Evolutionary conservation across 1,284 basidiomycete genomes (phyloP), one percentile per base, ranked within the genome.

Genomic region (Apiotrichum sp.): DNA sequence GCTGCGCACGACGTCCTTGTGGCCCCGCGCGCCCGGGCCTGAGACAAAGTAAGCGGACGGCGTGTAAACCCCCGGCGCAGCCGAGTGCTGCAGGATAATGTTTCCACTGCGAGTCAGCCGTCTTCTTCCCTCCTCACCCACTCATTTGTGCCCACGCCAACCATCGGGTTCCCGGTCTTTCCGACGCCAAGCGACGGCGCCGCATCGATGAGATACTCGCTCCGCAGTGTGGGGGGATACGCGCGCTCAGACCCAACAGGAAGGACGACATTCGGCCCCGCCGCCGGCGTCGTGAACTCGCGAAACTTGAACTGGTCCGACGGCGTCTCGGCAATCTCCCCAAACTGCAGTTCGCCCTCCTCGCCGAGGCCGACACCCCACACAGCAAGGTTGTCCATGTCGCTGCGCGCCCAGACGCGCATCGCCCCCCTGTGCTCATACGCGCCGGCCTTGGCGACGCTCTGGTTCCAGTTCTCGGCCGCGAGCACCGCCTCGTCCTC

Each of bases 401-500:
- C 75, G 55, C 69, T 73, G 40, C 75, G 65, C 8, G 68, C 71
- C 74, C 75, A 78, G 3, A 77, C 62, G 31, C 64, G 69, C 64
- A 76, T 63, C 16, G 50, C 55, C n/a, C 59, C 64, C 50, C 69
- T 69, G 43, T 56, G 59, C 31, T 53, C 36, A 46, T 67, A 73
- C 5, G 53, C 46, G 4, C 66, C 68, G 0, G 70, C 66, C 8
- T 62, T 63, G 3, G 76, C 77, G 22, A 78, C 64, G 45, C 69
- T 72, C 47, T 72, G 69, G 34, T 72, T 71, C 66, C 68, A 76
- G 58, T 73, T 76, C 56, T 75, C 75, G 6, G 70, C 71, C 3
- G 70, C 65, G 5, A 75, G 63, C 0, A 78, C 70, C 0, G 78
- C 76, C 54, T 80, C 78, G 45, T 80, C 79, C 56, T 80, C 78